phyloP scores from a whole-genome alignment of 2,329 filamentous ascomycete species.

The Endothia cerciana region DNA sequence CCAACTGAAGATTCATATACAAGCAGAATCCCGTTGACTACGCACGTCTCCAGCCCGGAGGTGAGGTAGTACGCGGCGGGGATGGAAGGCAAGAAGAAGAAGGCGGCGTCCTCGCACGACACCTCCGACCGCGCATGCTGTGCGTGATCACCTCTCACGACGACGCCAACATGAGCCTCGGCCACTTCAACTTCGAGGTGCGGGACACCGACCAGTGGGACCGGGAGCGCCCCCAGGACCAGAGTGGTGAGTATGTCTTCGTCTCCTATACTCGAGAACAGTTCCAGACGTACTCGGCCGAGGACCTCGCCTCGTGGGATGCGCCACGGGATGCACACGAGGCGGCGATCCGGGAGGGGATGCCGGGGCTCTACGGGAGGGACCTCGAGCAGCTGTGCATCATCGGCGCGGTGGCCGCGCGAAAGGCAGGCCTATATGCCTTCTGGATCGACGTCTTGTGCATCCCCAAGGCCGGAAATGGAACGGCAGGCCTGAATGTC shows the following conservation, averaged over 20 bases:
- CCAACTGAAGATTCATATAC: not conserved
- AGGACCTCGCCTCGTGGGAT: slow-evolving; percentile 24
- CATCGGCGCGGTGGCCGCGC: slow-evolving; percentile 44
- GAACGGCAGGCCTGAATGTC: slow-evolving; percentile 24
- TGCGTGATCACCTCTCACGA: not conserved
- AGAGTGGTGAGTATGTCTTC: slow-evolving; percentile 41
- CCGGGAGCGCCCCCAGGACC: not conserved
- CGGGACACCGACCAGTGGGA: not conserved
- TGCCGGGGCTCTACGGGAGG: slow-evolving; percentile 22
- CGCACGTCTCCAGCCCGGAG: not conserved
- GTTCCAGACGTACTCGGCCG: slow-evolving; percentile 38
- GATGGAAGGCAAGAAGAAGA: not conserved
- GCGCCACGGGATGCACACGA: slow-evolving; percentile 30
- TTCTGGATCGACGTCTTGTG: slow-evolving; percentile 51
- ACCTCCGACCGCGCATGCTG: not conserved
- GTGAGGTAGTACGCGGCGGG: not conserved
- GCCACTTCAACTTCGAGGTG: not conserved
- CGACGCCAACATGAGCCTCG: not conserved
- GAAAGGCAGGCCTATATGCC: slow-evolving; percentile 41
- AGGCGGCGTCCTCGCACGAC: not conserved
- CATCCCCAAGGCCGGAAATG: slow-evolving; percentile 39
- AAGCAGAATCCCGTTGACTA: not conserved
- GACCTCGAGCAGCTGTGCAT: slow-evolving; percentile 38
- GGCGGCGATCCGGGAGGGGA: slow-evolving; percentile 26
- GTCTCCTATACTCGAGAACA: slow-evolving; percentile 47